phyloP scores from a whole-genome alignment of 768 basidiomycete genomes.

The Tulasnella sp. region DNA sequence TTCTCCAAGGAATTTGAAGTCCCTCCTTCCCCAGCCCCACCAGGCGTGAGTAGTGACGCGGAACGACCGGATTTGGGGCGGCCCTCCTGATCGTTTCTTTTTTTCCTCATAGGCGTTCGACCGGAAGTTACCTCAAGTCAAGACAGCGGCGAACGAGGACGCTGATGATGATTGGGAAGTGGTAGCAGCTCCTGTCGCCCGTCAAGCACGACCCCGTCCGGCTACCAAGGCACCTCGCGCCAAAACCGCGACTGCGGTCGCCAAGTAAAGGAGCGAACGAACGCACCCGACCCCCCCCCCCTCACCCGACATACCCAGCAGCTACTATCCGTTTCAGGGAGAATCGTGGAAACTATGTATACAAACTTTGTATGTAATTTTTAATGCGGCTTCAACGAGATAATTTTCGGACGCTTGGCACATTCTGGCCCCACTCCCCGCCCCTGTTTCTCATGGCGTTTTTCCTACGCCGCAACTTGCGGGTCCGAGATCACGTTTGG shows the following conservation, averaged over 20 bases:
- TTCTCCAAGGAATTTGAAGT: neutral
- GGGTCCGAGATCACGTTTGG: neutral
- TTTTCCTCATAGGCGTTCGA: neutral
- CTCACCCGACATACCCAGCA: neutral
- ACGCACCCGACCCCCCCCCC: too few relatives aligned
- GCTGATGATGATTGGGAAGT: neutral
- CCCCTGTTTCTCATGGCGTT: neutral
- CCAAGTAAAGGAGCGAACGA: too few relatives aligned
- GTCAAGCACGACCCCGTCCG: neutral
- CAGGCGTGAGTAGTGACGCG: neutral
- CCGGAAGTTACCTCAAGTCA: neutral
- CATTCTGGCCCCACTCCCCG: neutral
- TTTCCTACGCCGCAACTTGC: neutral
- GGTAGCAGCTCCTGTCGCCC: neutral
- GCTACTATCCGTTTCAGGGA: neutral
- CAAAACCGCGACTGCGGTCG: too few relatives aligned
- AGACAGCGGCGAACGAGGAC: neutral
- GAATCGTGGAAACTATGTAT: neutral
- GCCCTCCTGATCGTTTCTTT: neutral
- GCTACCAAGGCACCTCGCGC: neutral
- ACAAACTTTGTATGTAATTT: neutral
- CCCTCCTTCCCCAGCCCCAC: neutral
- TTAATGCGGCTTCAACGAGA: neutral
- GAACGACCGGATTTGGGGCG: neutral
- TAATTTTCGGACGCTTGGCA: neutral